phyloP scores from a whole-genome alignment of 495 filamentous ascomycete species.

The Trichoderma virens region DNA sequence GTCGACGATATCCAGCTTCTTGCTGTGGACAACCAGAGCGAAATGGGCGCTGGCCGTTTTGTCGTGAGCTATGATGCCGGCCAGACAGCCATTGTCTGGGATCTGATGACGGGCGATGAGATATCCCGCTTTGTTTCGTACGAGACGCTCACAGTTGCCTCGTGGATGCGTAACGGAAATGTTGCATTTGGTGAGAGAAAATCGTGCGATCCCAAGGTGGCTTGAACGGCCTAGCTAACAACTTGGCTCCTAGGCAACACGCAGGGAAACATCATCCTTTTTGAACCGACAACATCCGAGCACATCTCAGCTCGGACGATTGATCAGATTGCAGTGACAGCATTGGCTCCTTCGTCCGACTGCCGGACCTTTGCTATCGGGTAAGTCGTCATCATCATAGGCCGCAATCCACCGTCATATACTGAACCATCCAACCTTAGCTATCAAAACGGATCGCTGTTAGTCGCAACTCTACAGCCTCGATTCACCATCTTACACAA shows the following conservation, averaged over 20 bases:
- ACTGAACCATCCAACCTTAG: constrained; percentile 41
- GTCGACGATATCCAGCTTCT: constrained; percentile 74
- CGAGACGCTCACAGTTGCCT: constrained; percentile 72
- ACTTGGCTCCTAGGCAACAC: constrained; percentile 54
- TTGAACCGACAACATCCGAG: constrained; percentile 88
- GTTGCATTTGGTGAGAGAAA: constrained; percentile 75
- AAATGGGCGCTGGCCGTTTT: constrained; percentile 71
- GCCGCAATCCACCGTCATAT: constrained; percentile 11
- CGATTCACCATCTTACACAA: constrained; percentile 94
- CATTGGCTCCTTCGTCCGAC: constrained; percentile 83
- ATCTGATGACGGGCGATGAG: constrained; percentile 85
- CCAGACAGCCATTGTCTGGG: constrained; percentile 94
- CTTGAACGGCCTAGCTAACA: too few species aligned
- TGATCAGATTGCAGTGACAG: constrained; percentile 82
- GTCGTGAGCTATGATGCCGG: constrained; percentile 91
- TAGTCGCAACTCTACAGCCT: constrained; percentile 82
- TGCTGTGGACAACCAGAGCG: constrained; percentile 87
- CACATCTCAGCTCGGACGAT: constrained; percentile 90
- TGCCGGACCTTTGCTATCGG: constrained; percentile 96
- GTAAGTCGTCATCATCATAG: constrained; percentile 39
- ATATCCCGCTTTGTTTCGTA: constrained; percentile 85
- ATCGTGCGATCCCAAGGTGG: constrained; percentile 8
- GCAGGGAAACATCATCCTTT: constrained; percentile 89
- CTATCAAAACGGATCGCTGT: constrained; percentile 89
- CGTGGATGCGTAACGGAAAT: constrained; percentile 98